These are phyloP conservation scores for Linnemannia exigua DNA, from an alignment of 192 early-diverging fungal genomes.

Conservation along the genomic window DNA sequence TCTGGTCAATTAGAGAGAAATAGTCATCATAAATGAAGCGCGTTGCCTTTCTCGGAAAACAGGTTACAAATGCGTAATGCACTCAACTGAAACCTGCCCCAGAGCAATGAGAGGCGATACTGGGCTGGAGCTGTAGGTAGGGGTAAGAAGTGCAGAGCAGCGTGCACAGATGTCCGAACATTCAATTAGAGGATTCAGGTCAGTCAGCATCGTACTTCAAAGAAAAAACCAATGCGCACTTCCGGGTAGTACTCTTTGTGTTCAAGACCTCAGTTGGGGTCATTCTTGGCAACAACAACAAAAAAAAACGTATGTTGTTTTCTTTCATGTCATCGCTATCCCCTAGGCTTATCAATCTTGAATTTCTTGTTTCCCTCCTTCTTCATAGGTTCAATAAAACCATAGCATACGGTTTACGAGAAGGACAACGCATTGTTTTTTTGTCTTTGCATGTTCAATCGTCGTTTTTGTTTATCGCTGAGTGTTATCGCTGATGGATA, in stretches of 20 bases:
- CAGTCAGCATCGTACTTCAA: not conserved
- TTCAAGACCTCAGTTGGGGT: not conserved
- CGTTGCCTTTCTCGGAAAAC: conserved; percentile 12
- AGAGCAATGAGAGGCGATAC: not conserved
- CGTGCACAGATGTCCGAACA: not conserved
- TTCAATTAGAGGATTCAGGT: not conserved
- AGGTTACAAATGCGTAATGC: not conserved
- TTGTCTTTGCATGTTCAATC: too few relatives aligned
- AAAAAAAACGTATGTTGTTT: not conserved
- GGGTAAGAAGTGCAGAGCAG: not conserved
- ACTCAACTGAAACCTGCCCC: conserved; percentile 1
- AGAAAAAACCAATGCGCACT: not conserved
- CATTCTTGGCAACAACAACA: not conserved
- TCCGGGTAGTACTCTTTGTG: not conserved
- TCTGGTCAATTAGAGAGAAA: conserved; percentile 1
- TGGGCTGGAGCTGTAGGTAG: not conserved
- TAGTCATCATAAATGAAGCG: not conserved
- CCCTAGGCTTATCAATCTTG: not conserved
- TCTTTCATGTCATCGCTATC: not conserved
- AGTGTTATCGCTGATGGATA: too few relatives aligned
- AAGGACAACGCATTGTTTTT: not conserved
- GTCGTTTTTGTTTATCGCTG: too few relatives aligned
- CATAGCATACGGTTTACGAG: too few relatives aligned
- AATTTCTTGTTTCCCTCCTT: not conserved
- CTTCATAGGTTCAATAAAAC: not conserved